Evolutionary conservation across 2,329 filamentous ascomycete genomes (phyloP).

Genomic region (Colletotrichum lindemuthianum): DNA sequence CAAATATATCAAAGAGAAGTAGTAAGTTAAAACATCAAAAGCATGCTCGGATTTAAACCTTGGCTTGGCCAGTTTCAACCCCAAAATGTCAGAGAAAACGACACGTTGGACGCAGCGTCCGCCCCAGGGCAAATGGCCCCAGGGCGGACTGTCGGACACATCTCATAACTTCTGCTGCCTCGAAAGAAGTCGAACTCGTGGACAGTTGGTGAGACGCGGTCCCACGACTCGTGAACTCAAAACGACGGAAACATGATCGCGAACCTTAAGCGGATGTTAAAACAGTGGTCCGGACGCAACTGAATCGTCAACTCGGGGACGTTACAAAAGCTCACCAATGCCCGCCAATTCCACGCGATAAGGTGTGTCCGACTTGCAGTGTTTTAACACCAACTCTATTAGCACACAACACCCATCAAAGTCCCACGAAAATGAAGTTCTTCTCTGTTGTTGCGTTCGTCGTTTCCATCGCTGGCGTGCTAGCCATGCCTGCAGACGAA

Average conservation of each 20-base stretch:
- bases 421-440: neutral
- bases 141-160: neutral
- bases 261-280: constrained; percentile 1
- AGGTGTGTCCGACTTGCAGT: too few species aligned
- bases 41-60: too few species aligned
- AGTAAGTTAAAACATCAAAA: too few species aligned
- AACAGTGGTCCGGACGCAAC: neutral
- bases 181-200: neutral
- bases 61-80: too few species aligned
- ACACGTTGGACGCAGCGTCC: too few species aligned
- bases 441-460: neutral
- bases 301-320: neutral
- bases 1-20: too few species aligned
- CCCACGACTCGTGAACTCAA: constrained; percentile 2
- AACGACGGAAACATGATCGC: neutral
- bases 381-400: neutral
- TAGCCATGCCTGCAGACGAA: too few species aligned
- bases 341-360: too few species aligned
- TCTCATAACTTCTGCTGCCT: neutral
- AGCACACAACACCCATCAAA: neutral
- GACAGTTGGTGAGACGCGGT: neutral
- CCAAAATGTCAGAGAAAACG: too few species aligned
- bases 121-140: too few species aligned
- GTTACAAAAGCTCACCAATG: neutral
- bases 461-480: neutral